Percentiles rank a stretch among this genome's conserved stretches.
Conservation (phyloP, 169 alveolate genomes). For the Babesia ovis region DNA sequence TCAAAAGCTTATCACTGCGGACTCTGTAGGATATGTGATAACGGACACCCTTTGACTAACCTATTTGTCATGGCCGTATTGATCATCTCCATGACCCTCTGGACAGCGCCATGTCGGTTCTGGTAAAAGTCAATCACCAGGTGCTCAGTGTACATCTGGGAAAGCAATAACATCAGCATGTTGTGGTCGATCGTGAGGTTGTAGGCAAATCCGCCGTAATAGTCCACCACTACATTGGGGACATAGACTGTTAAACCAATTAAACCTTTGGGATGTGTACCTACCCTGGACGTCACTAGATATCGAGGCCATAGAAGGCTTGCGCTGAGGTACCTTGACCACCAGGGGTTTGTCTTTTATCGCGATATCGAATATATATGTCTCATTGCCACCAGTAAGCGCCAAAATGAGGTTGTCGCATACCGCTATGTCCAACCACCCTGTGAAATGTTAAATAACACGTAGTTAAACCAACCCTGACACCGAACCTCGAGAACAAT, state of each 20-base stretch:
- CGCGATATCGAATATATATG: conserved; percentile 53
- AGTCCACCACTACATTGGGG: conserved; percentile 57
- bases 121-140: conserved; percentile 51
- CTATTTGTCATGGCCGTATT: conserved; percentile 27
- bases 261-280: too few species aligned
- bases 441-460: neutral
- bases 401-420: conserved; percentile 48
- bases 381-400: conserved; percentile 38
- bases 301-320: conserved; percentile 47
- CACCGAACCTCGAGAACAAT: conserved; percentile 50
- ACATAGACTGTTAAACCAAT: conserved; percentile 26
- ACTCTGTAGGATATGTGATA: neutral
- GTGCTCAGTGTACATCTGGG: conserved; percentile 37
- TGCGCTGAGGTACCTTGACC: conserved; percentile 52
- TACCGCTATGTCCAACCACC: conserved; percentile 56
- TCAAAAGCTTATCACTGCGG: conserved; percentile 5
- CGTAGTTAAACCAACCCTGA: conserved; percentile 23
- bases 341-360: conserved; percentile 30
- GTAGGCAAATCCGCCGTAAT: conserved; percentile 61
- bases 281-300: conserved; percentile 59
- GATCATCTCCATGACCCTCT: conserved; percentile 49
- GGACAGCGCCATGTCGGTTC: conserved; percentile 29
- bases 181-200: conserved; percentile 43
- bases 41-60: neutral
- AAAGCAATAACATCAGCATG: conserved; percentile 35